Conservation (phyloP, 78 protist species). For the Dictyostelium capitatum region DNA sequence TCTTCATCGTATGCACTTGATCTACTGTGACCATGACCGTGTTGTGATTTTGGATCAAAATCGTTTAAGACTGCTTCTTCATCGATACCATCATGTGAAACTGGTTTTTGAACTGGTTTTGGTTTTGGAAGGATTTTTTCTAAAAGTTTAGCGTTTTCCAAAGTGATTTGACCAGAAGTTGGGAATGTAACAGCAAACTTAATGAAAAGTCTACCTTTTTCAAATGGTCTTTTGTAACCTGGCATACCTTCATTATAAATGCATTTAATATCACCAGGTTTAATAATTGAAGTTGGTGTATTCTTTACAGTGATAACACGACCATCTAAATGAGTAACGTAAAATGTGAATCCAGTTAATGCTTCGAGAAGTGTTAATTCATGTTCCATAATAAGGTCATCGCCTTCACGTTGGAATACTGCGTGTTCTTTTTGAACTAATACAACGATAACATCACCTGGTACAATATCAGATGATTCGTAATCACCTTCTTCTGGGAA, state of each 20-base stretch:
- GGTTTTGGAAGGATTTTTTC: slow-evolving; percentile 81
- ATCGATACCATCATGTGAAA: slow-evolving; percentile 60
- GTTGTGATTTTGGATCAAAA: neutral
- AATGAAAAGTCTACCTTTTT: slow-evolving; percentile 93
- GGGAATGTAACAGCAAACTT: slow-evolving; percentile 93
- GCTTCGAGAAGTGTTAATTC: slow-evolving; percentile 92
- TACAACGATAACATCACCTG: slow-evolving; percentile 97
- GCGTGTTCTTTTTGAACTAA: slow-evolving; percentile 93
- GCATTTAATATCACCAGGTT: slow-evolving; percentile 90
- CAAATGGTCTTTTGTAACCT: slow-evolving; percentile 89
- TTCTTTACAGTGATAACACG: slow-evolving; percentile 86
- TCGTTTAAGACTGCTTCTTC: slow-evolving; percentile 48
- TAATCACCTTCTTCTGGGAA: slow-evolving; percentile 98
- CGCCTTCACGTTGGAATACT: slow-evolving; percentile 92
- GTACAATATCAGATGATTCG: slow-evolving; percentile 88
- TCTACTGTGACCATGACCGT: neutral
- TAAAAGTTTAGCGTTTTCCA: slow-evolving; percentile 58
- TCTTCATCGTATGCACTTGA: slow-evolving; percentile 12
- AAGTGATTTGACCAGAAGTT: slow-evolving; percentile 47
- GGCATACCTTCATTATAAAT: slow-evolving; percentile 98
- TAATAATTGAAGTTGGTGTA: slow-evolving; percentile 84
- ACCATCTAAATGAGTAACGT: slow-evolving; percentile 95
- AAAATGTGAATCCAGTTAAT: slow-evolving; percentile 93
- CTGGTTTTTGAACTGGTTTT: slow-evolving; percentile 42
- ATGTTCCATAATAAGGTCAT: slow-evolving; percentile 92